Percentiles rank a stretch among this genome's conserved stretches.
Evolutionary conservation across 495 filamentous ascomycete genomes (phyloP).

Genomic region (Jackrogersella multiformis): DNA sequence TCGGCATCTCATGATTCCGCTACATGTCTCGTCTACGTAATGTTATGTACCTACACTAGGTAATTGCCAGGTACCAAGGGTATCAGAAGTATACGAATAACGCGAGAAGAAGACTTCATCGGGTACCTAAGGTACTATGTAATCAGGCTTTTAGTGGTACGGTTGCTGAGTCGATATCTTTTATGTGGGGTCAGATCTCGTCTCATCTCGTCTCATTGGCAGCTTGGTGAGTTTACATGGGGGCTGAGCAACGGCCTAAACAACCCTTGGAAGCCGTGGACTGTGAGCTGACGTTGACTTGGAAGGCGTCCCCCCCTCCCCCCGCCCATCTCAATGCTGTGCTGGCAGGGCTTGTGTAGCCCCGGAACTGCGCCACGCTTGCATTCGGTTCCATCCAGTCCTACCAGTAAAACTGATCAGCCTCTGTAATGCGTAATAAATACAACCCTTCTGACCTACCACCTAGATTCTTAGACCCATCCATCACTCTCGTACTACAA

Average conservation of each 20-base stretch:
- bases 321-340: slow-evolving; percentile 24
- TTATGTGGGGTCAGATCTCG: slow-evolving; percentile 19
- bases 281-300: slow-evolving; percentile 35
- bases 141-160: slow-evolving; percentile 1
- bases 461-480: slow-evolving; percentile 7
- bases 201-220: slow-evolving; percentile 22
- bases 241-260: slow-evolving; percentile 34
- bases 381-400: slow-evolving; percentile 21
- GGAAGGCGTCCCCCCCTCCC: slow-evolving; percentile 5
- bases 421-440: slow-evolving; percentile 35
- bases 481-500: slow-evolving; percentile 16
- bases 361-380: slow-evolving; percentile 41
- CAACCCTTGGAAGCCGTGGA: slow-evolving; percentile 22
- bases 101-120: background rate
- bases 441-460: slow-evolving; percentile 29
- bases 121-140: slow-evolving; percentile 4
- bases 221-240: slow-evolving; percentile 17
- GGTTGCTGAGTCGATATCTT: slow-evolving; percentile 24
- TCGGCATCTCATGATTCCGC: slow-evolving; percentile 6
- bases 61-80: no score
- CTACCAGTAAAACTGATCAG: slow-evolving; percentile 5
- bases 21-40: slow-evolving; percentile 11
- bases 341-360: slow-evolving; percentile 36
- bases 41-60: background rate
- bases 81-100: background rate